Percentiles rank a stretch among this genome's conserved stretches.
Conservation (phyloP, 371 early-diverging fungal species). For the Thermomucor indicae-seudaticae region DNA sequence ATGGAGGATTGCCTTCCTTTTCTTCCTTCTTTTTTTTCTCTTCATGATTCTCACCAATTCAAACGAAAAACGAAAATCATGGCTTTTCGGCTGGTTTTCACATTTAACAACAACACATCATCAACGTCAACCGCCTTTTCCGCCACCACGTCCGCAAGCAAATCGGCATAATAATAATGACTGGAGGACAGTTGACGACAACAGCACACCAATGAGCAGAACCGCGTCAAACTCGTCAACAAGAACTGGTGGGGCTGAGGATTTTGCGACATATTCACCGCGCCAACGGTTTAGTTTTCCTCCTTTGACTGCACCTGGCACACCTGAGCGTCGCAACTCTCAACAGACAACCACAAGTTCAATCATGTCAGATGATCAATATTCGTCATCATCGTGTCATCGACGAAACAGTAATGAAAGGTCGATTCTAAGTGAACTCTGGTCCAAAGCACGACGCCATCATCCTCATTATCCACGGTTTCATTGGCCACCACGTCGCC, state of each 20-base stretch:
- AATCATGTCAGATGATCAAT: slow-evolving; percentile 27
- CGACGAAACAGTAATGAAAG: slow-evolving; percentile 22
- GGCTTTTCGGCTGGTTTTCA: slow-evolving; percentile 8
- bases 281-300: not conserved
- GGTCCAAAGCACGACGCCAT: slow-evolving; percentile 27
- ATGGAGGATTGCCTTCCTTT: too few relatives aligned
- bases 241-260: too few relatives aligned
- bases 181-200: not conserved
- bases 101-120: slow-evolving; percentile 3
- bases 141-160: not conserved
- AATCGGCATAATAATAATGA: not conserved
- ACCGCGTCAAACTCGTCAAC: too few relatives aligned
- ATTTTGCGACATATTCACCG: not conserved
- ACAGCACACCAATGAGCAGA: too few relatives aligned
- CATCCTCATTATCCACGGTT: slow-evolving; percentile 34
- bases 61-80: slow-evolving; percentile 5
- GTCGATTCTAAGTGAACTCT: slow-evolving; percentile 25
- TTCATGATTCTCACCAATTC: not conserved
- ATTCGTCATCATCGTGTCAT: slow-evolving; percentile 23
- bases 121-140: not conserved
- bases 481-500: slow-evolving; percentile 16
- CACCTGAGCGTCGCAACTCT: slow-evolving; percentile 22
- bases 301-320: not conserved
- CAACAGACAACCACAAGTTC: slow-evolving; percentile 27
- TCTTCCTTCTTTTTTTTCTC: not conserved